Conservation (phyloP, 257 asterid genomes). For the Rehmannia glutinosa region DNA sequence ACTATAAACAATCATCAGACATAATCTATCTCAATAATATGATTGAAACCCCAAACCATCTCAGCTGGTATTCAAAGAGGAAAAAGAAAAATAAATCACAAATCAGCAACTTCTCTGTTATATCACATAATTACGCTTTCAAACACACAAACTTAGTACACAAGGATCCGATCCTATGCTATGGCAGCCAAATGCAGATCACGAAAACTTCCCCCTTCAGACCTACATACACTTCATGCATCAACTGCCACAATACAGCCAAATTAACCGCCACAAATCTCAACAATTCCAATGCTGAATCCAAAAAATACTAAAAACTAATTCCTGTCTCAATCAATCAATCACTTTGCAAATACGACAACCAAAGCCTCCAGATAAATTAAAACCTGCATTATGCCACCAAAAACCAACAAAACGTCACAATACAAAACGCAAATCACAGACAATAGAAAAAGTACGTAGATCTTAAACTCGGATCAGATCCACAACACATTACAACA, state of each 20-base stretch:
- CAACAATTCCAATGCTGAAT: slow-evolving; percentile 20
- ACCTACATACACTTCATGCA: slow-evolving; percentile 7
- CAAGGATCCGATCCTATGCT: slow-evolving; percentile 22
- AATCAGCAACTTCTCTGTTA: slow-evolving; percentile 13
- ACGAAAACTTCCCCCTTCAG: slow-evolving; percentile 13
- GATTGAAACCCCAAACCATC: slow-evolving; percentile 36
- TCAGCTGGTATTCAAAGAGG: slow-evolving; percentile 38
- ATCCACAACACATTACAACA: slow-evolving; percentile 35
- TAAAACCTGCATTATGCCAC: slow-evolving; percentile 46
- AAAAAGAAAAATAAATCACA: background rate
- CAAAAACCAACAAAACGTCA: slow-evolving; percentile 24
- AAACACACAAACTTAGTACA: slow-evolving; percentile 3
- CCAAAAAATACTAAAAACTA: slow-evolving; percentile 1
- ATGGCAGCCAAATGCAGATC: slow-evolving; percentile 30
- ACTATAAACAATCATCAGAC: slow-evolving; percentile 40
- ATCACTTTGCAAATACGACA: slow-evolving; percentile 21
- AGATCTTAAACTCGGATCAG: slow-evolving; percentile 63
- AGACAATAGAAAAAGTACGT: slow-evolving; percentile 5
- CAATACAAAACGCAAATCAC: slow-evolving; percentile 17
- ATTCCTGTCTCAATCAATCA: slow-evolving; percentile 20
- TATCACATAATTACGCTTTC: slow-evolving; percentile 20
- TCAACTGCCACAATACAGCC: slow-evolving; percentile 27
- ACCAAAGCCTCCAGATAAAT: slow-evolving; percentile 39
- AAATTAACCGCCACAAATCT: slow-evolving; percentile 21
- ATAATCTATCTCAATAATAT: slow-evolving; percentile 30